phyloP scores from a whole-genome alignment of 2,329 filamentous ascomycete genomes.

The Claviceps lovelessii region DNA sequence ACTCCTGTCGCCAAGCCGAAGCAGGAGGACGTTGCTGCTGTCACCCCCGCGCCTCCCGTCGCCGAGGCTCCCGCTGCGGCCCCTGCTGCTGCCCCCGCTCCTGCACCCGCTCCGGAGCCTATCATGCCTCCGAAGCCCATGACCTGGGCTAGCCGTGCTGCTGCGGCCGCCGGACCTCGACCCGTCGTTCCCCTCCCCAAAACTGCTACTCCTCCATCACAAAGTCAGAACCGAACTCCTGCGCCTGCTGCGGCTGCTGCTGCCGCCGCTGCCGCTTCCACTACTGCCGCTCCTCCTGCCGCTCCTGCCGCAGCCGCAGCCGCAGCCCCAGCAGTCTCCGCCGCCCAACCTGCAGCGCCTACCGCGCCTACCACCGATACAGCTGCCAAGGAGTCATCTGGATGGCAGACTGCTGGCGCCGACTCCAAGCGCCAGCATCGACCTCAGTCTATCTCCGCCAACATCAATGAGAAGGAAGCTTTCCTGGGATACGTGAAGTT shows the following conservation, averaged over 20 bases:
- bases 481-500: conserved; percentile 90
- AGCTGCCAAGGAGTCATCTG: conserved; percentile 34
- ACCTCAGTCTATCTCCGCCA: conserved; percentile 47
- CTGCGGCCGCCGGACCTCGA: conserved; percentile 42
- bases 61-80: conserved; percentile 6
- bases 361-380: conserved; percentile 25
- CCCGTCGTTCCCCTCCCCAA: conserved; percentile 43
- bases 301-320: conserved; percentile 24
- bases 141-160: conserved; percentile 59
- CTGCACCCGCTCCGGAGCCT: conserved; percentile 31
- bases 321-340: conserved; percentile 18
- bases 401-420: conserved; percentile 76
- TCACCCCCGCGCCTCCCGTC: not conserved
- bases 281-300: conserved; percentile 21
- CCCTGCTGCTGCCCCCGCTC: conserved; percentile 24
- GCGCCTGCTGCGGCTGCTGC: conserved; percentile 23
- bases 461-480: conserved; percentile 54
- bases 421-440: conserved; percentile 77
- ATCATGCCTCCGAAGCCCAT: conserved; percentile 42
- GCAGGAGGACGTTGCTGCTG: conserved; percentile 33
- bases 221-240: conserved; percentile 35
- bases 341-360: conserved; percentile 18
- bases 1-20: conserved; percentile 35
- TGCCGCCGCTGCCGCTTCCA: conserved; percentile 28
- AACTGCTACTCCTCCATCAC: conserved; percentile 37